phyloP scores from a whole-genome alignment of 2,329 filamentous ascomycete genomes.

The Ploettnerulaceae sp. region DNA sequence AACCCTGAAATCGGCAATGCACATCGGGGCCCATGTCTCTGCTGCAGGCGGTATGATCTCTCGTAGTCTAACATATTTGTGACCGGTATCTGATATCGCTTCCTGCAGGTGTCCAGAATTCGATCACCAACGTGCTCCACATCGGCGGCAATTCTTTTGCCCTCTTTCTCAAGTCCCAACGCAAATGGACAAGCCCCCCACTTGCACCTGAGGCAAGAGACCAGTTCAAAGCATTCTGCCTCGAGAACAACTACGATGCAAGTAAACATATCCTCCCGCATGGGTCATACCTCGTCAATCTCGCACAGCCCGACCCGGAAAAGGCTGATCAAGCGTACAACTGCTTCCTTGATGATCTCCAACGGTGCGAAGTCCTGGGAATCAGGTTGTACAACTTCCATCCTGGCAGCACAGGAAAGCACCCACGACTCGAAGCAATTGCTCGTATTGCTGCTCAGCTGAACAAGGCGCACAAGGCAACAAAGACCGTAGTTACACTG shows the following conservation, averaged over 20 bases:
- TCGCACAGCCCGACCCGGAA: conserved; percentile 74
- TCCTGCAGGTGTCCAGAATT: conserved; percentile 74
- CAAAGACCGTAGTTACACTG: conserved; percentile 70
- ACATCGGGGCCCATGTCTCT: conserved; percentile 89
- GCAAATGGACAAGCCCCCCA: conserved; percentile 86
- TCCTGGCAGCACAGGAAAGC: conserved; percentile 74
- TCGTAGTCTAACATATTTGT: neutral
- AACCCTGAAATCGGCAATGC: conserved; percentile 65
- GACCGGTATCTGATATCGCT: conserved; percentile 12
- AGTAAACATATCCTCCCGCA: conserved; percentile 78
- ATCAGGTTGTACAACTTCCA: conserved; percentile 98
- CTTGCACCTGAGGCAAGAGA: conserved; percentile 62
- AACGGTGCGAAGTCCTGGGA: conserved; percentile 77
- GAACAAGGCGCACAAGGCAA: conserved; percentile 75
- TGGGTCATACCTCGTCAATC: conserved; percentile 93
- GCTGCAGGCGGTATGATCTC: conserved; percentile 67
- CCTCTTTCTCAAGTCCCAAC: conserved; percentile 91
- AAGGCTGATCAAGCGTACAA: conserved; percentile 84
- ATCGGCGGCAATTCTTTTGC: conserved; percentile 93
- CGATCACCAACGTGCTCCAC: conserved; percentile 69
- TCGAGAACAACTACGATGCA: conserved; percentile 66
- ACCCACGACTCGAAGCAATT: conserved; percentile 64
- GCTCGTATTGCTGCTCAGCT: conserved; percentile 74
- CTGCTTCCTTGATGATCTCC: conserved; percentile 81
- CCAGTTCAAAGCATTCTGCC: conserved; percentile 65